phyloP scores from a whole-genome alignment of 2,329 filamentous ascomycete species.

The Epichloe sibirici region DNA sequence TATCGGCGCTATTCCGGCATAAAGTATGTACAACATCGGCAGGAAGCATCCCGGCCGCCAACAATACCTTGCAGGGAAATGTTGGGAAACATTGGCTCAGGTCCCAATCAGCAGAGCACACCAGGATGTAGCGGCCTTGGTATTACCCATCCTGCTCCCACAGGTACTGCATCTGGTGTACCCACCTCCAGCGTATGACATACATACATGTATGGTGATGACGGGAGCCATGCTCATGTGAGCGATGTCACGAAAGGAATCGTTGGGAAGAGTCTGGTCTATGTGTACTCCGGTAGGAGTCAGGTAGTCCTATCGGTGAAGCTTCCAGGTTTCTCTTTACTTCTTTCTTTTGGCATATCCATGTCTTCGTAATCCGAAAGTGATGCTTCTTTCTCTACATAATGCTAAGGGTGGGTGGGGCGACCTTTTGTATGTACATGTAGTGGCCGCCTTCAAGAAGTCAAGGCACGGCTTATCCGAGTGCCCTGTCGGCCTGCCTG shows the following conservation, averaged over 20 bases:
- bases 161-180: background rate
- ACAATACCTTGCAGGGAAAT: background rate
- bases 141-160: background rate
- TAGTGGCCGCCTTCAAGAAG: too few species aligned
- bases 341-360: too few species aligned
- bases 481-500: too few species aligned
- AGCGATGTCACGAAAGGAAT: slow-evolving; percentile 4
- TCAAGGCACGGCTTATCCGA: too few species aligned
- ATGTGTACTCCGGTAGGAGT: too few species aligned
- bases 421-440: too few species aligned
- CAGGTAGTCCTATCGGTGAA: too few species aligned
- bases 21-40: too few species aligned
- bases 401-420: too few species aligned
- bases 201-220: slow-evolving; percentile 1
- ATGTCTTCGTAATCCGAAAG: too few species aligned
- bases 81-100: background rate
- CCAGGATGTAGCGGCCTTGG: background rate
- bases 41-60: background rate
- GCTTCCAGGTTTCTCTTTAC: too few species aligned
- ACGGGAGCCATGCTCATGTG: slow-evolving; percentile 5
- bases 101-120: background rate
- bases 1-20: background rate
- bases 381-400: too few species aligned
- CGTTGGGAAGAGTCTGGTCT: background rate
- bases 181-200: slow-evolving; percentile 1